Base-by-base conservation (phyloP, 1,284 basidiomycete species). In the Xerocomus nothofagi region DNA sequence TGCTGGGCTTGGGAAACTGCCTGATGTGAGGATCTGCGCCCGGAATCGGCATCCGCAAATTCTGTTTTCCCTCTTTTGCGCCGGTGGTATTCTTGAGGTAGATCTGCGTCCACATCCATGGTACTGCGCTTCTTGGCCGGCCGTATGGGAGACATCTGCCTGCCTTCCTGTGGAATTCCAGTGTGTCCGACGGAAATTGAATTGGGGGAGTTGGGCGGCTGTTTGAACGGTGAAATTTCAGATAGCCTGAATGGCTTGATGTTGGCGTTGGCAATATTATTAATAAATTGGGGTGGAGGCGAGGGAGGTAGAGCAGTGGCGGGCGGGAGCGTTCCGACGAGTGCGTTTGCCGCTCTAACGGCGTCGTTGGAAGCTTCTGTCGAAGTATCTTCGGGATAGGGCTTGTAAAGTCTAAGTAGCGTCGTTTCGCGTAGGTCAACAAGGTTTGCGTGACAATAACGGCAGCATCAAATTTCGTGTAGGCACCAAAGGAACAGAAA, bases 141-240 rank as follows among this genome's bases (percentile, higher is more conserved):
- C 54, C 67, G 57, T 37, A 58, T 59, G 34, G 67, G 58, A 4
- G 66, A 61, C 34, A 62, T 43, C 17, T 34, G 46, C 12, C 45
- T 32, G 30, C 47, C 54, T 47, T 63, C 50, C 56, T 61, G 61
- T 63, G 27, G 18, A 41, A 17, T 10, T 55, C 51, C 47, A 57
- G 41, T 30, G 39, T 37, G 1, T 18, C 34, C 44, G 50, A 58
- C n/a, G 30, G 47, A 38, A 39, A 38, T 30, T 50, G 51, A 34
- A 8, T 30, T 33, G 26, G 30, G 40, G 50, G 39, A 49, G 32
- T 46, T 50, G 46, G n/a, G 47, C 34, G 47, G 46, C 37, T 33
- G 34, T 56, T 79, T 78, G 49, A 61, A 62, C 50, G 79, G 77
- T 9, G 79, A 80, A 57, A 80, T 68, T 57, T 80, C 77, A 44